Evolutionary conservation across 768 basidiomycete species (phyloP).

Genomic region (Peribolospora baueri): DNA sequence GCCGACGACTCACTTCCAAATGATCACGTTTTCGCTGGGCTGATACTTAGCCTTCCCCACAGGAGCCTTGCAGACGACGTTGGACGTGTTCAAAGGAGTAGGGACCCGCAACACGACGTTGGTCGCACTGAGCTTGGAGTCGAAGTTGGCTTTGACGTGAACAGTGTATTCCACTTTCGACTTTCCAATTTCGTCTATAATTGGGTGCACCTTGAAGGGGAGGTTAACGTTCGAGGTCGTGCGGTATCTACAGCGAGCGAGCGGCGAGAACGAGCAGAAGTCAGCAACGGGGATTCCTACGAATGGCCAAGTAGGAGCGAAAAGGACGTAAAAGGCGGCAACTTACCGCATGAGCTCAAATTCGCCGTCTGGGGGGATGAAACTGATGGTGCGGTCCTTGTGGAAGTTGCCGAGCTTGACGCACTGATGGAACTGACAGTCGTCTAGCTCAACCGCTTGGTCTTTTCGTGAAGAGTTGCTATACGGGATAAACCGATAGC

Average conservation of each 20-base stretch:
- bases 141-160: conserved; percentile 67
- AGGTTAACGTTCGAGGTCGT: conserved; percentile 89
- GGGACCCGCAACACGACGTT: conserved; percentile 83
- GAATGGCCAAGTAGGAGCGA: background rate
- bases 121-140: conserved; percentile 73
- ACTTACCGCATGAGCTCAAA: conserved; percentile 88
- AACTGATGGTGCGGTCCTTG: conserved; percentile 75
- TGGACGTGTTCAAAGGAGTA: conserved; percentile 82
- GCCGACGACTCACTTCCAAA: conserved; percentile 66
- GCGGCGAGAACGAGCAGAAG: background rate
- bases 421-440: conserved; percentile 97
- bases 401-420: conserved; percentile 89
- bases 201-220: conserved; percentile 67
- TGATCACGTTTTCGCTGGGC: conserved; percentile 79
- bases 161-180: conserved; percentile 74
- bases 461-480: conserved; percentile 11
- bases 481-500: background rate
- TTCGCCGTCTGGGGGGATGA: conserved; percentile 94
- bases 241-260: conserved; percentile 41
- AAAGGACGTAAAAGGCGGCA: background rate
- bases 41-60: conserved; percentile 93
- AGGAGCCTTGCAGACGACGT: conserved; percentile 70
- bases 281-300: background rate
- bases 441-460: conserved; percentile 73
- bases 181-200: conserved; percentile 79